Base-by-base conservation (phyloP, 2,329 filamentous ascomycete genomes). In the Triangularia setosa region DNA sequence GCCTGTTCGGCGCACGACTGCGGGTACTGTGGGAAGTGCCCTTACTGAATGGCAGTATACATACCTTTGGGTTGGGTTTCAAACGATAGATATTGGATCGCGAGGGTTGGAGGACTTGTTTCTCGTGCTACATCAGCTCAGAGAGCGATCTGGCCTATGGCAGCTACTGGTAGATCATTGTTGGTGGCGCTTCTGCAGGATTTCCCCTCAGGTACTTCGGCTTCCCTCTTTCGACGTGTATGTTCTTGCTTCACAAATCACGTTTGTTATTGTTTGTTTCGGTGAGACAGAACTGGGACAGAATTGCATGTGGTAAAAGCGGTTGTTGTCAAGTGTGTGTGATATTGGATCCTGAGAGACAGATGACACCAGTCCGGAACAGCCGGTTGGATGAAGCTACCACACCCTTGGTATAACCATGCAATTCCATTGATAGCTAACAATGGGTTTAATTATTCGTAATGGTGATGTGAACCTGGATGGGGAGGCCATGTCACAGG, bases 1-100 rank as follows among this genome's bases (percentile, higher is more conserved):
- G 66, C 59, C 18, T 68, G 66, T 40, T 60, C 60, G 18, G 56
- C 57, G 4, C 44, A 64, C 5, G 11, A 24, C 9, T 68, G 66
- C 52, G 66, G 64, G 1, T 66, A 68, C 18, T 65, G 61, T 40
- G 64, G 64, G 16, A 58, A 27, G 35, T 65, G 64, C 16, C n/a
- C 40, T 30, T 63, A 63, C 23, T 65, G 16, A 18, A 14, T 14
- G 12, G 23, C n/a, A 18, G n/a, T 48, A 21, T 6, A 21, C 7
- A 23, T 8, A 21, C n/a, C 21, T 28, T 28, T 28, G 4, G 4
- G 4, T 28, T 28, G 4, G 4, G 27, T 35, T 9, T 35, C 30
- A 35, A 35, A 35, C 11, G 30, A 35, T 35, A 14, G 30, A 35
- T 35, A 35, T 28, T 28, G 27, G 27, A 8, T 28, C 27, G 8